Evolutionary conservation across 2,329 filamentous ascomycete species (phyloP), one percentile per base, ranked within the genome.

Genomic region (Elsinoe fawcettii): DNA sequence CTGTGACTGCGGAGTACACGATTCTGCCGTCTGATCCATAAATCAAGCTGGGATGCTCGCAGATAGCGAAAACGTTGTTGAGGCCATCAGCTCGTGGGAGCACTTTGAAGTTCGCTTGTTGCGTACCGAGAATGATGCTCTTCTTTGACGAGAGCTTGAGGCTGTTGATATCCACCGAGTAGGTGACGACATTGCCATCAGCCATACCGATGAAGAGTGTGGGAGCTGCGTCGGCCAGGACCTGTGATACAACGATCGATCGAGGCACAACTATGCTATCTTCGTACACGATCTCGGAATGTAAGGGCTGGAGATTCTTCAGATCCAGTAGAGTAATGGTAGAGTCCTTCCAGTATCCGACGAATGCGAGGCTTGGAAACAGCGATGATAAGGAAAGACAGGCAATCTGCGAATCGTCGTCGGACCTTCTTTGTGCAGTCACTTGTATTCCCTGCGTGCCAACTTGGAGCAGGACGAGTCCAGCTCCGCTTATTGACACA

Each of bases 1-100:
- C 90, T 11, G 92, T 96, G 1, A 96, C 89, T 1, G 93, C 91
- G 3, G 91, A 96, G 73, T 95, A 99, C 0, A 96, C 84, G 39
- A 96, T 86, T 20, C 91, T 82, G 0, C 88, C 89, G 67, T 96
- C 90, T 0, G 85, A 84, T 7, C 87, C 88, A 67, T 99, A 96
- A 51, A 99, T 96, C 56, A 99, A 73, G 61, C 89, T 96, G 0
- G 93, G 88, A 67, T 96, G 90, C 66, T 99, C 93, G 58, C 90
- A 96, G 0, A 90, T 95, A 0, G 90, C 90, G 68, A 99, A 95
- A 0, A 99, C 85, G 64, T 88, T 95, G 67, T 80, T 87, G 0
- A 89, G 74, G 0, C 80, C 82, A 55, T 85, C 75, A 0, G 77
- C 76, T 53, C 85, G 81, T 0, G 90, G 88, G 1, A 99, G 74